Evolutionary conservation across 108 stramenopile species (phyloP).

Genomic region (Conticribra weissflogii): DNA sequence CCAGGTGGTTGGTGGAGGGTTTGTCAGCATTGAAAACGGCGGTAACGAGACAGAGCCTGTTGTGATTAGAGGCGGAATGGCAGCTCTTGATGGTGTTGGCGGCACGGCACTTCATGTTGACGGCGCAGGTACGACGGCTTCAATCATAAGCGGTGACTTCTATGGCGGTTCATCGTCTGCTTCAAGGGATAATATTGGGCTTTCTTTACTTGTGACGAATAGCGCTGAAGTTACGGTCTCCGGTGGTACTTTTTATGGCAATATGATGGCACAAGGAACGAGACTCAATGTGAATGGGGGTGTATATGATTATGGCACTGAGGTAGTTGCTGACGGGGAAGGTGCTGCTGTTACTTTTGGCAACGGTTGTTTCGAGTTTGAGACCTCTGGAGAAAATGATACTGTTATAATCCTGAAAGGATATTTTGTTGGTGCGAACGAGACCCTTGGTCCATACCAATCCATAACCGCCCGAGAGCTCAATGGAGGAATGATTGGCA

Average conservation of each 20-base stretch:
- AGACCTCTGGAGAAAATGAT: not conserved
- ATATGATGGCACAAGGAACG: too few species aligned
- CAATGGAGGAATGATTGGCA: not conserved
- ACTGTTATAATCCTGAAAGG: not conserved
- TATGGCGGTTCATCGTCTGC: too few species aligned
- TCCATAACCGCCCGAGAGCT: not conserved
- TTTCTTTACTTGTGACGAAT: too few species aligned
- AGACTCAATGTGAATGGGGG: too few species aligned
- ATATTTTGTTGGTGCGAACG: not conserved
- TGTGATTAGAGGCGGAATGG: not conserved
- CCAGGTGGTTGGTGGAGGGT: not conserved
- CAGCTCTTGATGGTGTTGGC: not conserved
- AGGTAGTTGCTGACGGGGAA: too few species aligned
- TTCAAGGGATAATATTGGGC: too few species aligned
- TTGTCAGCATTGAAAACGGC: not conserved
- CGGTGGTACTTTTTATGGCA: not conserved
- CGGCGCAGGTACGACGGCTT: not conserved
- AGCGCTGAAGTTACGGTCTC: not conserved
- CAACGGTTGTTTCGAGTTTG: not conserved
- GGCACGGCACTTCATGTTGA: not conserved
- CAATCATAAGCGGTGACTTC: not conserved
- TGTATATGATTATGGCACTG: too few species aligned
- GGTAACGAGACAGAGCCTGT: not conserved
- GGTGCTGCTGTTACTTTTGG: not conserved
- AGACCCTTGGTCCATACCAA: not conserved